phyloP scores from a whole-genome alignment of 1,284 basidiomycete species.

The Leccinum griseonigrum region DNA sequence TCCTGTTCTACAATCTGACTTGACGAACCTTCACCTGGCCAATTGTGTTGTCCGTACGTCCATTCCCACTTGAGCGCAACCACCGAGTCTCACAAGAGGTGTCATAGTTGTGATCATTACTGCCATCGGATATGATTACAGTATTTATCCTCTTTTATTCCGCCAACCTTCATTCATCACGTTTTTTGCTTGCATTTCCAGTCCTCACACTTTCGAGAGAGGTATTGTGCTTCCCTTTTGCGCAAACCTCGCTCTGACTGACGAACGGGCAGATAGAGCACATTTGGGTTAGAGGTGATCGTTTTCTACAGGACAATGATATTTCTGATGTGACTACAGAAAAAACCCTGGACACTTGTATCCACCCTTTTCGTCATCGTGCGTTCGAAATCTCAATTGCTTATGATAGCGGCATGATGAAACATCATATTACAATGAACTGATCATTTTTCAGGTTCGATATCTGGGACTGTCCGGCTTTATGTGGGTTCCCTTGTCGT shows the following conservation, averaged over 20 bases:
- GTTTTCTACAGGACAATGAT: background rate
- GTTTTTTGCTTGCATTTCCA: background rate
- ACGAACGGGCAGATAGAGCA: background rate
- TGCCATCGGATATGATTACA: constrained; percentile 10
- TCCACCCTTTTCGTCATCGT: background rate
- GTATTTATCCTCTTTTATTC: constrained; percentile 1
- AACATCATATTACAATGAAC: too few relatives aligned
- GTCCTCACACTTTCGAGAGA: background rate
- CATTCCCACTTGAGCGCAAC: background rate
- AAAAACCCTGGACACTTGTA: background rate
- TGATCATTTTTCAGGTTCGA: too few relatives aligned
- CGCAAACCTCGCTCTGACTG: background rate
- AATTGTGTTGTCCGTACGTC: constrained; percentile 1
- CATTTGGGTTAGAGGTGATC: background rate
- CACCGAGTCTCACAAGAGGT: background rate
- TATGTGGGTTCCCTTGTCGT: too few relatives aligned
- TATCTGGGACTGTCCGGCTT: too few relatives aligned
- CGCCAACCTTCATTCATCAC: background rate
- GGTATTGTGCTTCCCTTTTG: background rate
- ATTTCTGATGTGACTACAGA: background rate
- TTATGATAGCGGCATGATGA: too few relatives aligned
- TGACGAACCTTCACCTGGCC: background rate
- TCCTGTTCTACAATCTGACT: background rate
- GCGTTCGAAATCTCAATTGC: background rate
- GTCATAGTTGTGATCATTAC: constrained; percentile 4